Conservation (phyloP, 768 basidiomycete species). For the Wakefieldia striispora region DNA sequence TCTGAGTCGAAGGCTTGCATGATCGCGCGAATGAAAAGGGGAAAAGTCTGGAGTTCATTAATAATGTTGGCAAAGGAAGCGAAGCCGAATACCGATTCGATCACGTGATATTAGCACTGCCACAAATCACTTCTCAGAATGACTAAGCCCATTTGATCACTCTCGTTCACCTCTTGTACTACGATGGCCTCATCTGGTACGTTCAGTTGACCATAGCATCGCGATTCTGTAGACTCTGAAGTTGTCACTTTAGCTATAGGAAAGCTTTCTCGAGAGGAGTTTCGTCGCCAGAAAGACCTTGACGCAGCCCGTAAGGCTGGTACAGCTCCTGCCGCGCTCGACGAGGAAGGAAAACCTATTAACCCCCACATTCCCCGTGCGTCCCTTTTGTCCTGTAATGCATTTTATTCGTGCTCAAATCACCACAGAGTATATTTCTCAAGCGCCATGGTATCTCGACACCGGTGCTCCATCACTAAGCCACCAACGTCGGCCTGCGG, state of each 20-base stretch:
- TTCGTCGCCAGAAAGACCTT: conserved; percentile 92
- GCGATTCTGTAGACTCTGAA: not conserved
- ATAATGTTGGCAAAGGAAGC: too few relatives aligned
- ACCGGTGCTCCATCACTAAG: conserved; percentile 90
- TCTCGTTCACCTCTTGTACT: not conserved
- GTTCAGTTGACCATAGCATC: not conserved
- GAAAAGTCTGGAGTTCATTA: too few relatives aligned
- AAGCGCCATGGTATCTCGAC: conserved; percentile 98
- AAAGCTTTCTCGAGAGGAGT: conserved; percentile 93
- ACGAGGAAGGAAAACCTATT: conserved; percentile 93
- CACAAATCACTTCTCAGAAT: too few relatives aligned
- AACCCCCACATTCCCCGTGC: conserved; percentile 98
- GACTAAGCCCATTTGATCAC: not conserved
- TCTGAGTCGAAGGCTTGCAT: conserved; percentile 12
- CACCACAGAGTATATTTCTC: conserved; percentile 89
- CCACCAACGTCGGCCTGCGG: conserved; percentile 81
- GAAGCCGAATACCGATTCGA: not conserved
- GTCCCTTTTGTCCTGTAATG: conserved; percentile 33
- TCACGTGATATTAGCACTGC: conserved; percentile 1
- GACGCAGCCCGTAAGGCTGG: conserved; percentile 98
- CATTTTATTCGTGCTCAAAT: not conserved
- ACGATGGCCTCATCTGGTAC: conserved; percentile 28
- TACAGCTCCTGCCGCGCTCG: conserved; percentile 93
- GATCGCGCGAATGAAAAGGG: too few relatives aligned
- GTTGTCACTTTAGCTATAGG: conserved; percentile 44